Conservation (phyloP, 805 yeast species). For the Cyberlindnera bimundalis region DNA sequence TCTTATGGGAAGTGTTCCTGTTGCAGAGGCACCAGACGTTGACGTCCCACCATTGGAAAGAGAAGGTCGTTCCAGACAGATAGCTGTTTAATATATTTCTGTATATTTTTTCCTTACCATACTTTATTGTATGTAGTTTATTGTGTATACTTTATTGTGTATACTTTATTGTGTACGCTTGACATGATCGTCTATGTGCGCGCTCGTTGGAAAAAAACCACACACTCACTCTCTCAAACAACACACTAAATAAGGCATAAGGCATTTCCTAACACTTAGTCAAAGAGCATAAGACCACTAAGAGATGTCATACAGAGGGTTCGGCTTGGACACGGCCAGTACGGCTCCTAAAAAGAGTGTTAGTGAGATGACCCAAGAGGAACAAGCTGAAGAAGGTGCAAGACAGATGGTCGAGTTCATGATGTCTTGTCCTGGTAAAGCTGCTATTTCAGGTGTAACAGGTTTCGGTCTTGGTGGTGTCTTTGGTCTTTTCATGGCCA, state of each 20-base stretch:
- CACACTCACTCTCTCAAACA: too few species aligned
- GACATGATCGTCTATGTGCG: too few species aligned
- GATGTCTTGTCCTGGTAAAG: conserved; percentile 94
- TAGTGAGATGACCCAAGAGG: conserved; percentile 81
- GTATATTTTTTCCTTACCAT: too few species aligned
- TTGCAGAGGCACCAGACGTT: conserved; percentile 44
- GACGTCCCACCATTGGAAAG: conserved; percentile 77
- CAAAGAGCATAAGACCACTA: too few species aligned
- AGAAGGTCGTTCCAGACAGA: conserved; percentile 56
- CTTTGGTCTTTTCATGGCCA: conserved; percentile 92
- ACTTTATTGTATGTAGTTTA: too few species aligned
- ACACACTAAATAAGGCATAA: too few species aligned
- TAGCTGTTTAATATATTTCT: too few species aligned
- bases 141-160: too few species aligned
- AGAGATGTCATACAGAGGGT: conserved; percentile 38
- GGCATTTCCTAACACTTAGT: too few species aligned
- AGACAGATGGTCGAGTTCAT: conserved; percentile 75
- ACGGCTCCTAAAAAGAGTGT: conserved; percentile 45
- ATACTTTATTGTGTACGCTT: too few species aligned
- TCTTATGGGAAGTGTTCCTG: conserved; percentile 86
- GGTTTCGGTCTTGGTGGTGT: conserved; percentile 95
- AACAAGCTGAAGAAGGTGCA: conserved; percentile 91
- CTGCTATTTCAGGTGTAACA: conserved; percentile 86
- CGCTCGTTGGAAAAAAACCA: too few species aligned
- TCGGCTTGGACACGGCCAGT: conserved; percentile 38